Base-by-base conservation (phyloP, 2,329 filamentous ascomycete genomes). In the Aspergillus udagawae region DNA sequence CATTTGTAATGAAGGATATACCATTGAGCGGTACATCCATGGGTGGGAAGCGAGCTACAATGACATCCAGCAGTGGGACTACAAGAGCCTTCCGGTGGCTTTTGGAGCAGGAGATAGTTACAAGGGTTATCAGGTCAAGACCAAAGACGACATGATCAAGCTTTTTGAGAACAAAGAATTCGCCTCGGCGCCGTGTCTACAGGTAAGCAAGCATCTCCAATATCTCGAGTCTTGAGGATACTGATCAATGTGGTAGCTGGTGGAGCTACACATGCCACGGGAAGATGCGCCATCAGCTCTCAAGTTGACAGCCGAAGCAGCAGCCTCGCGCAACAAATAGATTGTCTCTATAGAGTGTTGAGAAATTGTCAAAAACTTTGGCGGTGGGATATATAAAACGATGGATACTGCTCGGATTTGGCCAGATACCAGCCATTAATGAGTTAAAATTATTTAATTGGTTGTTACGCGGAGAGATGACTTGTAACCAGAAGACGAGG, bases 11-110 rank as follows among this genome's bases (percentile, higher is more conserved):
- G 85, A 92, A 44, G 92, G 92, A 10, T 96, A 90, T 76, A 94
- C 91, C 9, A 94, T 95, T 71, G 92, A 96, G 76, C 86, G 92
- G 29, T 89, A 85, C 72, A 95, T 96, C 67, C 91, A 96, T 73
- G 91, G 91, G 53, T 88, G 88, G 85, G 80, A 92, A 8, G 89
- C 84, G 32, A 72, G 70, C 27, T 96, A 96, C 79, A 96, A 96
- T 69, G 90, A 96, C 69, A 86, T 96, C 56, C 81, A 83, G 57
- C 73, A 79, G 10, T 96, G 92, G 92, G 80, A 87, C 52, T 89
- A 87, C 79, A 85, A 84, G 70, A 84, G 86, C 21, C 74, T 92
- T 0, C 82, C 89, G 2, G 79, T 80, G 3, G 83, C 85, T 0
- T 91, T 94, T 68, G 88, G 89, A 47, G 88, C 83, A 1, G 69